Conservation (phyloP, 352 stramenopile genomes). For the Thraustochytrium sp. region DNA sequence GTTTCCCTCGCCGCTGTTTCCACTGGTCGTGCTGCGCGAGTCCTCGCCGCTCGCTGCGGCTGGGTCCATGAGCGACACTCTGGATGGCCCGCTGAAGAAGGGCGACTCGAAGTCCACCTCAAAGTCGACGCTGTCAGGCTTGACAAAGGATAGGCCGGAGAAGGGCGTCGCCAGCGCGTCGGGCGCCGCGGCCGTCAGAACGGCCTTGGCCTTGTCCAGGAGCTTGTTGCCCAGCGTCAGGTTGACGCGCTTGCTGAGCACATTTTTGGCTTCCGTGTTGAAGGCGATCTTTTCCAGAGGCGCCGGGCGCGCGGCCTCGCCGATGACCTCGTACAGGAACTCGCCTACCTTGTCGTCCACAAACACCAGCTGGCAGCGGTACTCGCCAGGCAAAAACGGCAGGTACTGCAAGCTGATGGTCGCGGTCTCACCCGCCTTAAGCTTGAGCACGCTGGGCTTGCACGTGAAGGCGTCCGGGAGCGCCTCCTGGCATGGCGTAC, state of each 20-base stretch:
- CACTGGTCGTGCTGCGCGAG: not conserved
- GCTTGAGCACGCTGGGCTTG: constrained; percentile 47
- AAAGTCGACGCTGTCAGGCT: constrained; percentile 51
- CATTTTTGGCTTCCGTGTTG: constrained; percentile 60
- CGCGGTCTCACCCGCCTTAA: constrained; percentile 49
- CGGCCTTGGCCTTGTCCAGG: constrained; percentile 63
- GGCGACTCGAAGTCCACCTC: constrained; percentile 73
- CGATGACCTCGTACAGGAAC: constrained; percentile 83
- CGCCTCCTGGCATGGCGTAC: constrained; percentile 41
- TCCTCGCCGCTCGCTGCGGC: not conserved
- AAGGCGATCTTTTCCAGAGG: constrained; percentile 68
- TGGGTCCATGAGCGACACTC: not conserved
- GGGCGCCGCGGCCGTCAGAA: not conserved
- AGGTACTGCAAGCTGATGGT: constrained; percentile 78
- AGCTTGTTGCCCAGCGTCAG: constrained; percentile 70
- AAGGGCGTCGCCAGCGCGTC: not conserved
- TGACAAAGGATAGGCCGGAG: not conserved
- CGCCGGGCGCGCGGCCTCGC: constrained; percentile 66
- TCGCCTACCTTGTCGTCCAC: constrained; percentile 84
- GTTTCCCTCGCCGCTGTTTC: not conserved
- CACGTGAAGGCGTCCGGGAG: constrained; percentile 52
- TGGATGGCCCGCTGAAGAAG: constrained; percentile 55
- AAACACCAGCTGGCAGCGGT: constrained; percentile 79
- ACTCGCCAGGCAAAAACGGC: constrained; percentile 72
- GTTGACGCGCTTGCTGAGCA: constrained; percentile 54